Base-by-base conservation (phyloP, 2,329 filamentous ascomycete species). In the Pyrenophora seminiperda region DNA sequence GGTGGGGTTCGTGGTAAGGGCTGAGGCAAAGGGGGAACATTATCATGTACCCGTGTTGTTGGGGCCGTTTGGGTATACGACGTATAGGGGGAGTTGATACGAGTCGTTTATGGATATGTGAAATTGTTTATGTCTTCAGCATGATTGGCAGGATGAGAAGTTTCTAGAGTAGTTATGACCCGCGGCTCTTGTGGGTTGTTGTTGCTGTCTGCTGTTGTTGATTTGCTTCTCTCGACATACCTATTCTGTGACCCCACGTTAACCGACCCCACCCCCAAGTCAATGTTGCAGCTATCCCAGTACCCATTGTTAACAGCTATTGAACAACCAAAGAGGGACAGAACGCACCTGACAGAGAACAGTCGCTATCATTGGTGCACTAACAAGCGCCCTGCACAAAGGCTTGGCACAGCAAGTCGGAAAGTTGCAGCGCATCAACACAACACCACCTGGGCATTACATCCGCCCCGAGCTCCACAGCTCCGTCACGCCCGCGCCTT, bases 41-140 rank as follows among this genome's bases (percentile, higher is more conserved):
- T 93, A 89, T 67, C 90, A 94, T 76, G 88, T 94, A 3, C 90
- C 90, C 36, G 73, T 94, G 67, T 68, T 94, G 71, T 71, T 93
- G 75, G 85, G 87, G 57, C 89, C 89, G 22, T 92, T 86, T 75
- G 88, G 87, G 69, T 94, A 91, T 75, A 89, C 87, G 32, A 93
- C 89, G 7, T 94, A 94, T 74, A 78, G 90, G 39, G 90, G 90
- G 34, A 66, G 61, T 47, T 69, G 14, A 24, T n/a, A n/a, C n/a
- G n/a, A n/a, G n/a, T n/a, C n/a, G n/a, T n/a, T n/a, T n/a, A n/a
- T n/a, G n/a, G n/a, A n/a, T n/a, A n/a, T n/a, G n/a, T n/a, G n/a
- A n/a, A n/a, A n/a, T n/a, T n/a, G n/a, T n/a, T n/a, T n/a, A n/a
- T n/a, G n/a, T n/a, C n/a, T n/a, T n/a, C n/a, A n/a, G n/a, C n/a